phyloP scores from a whole-genome alignment of 768 basidiomycete species.

The Collybia mongolica region DNA sequence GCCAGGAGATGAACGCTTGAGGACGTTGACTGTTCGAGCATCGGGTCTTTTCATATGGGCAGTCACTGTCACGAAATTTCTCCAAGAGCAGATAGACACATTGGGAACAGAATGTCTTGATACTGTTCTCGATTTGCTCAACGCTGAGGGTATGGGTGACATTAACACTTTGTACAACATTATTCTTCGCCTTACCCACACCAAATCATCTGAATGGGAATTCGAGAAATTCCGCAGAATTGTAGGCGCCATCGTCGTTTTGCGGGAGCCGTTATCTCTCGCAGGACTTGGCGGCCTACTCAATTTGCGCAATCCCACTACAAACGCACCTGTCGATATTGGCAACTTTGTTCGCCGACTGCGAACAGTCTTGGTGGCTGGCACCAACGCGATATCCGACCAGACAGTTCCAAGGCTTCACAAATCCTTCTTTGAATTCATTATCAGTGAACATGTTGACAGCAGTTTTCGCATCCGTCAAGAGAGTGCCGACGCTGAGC shows the following conservation, averaged over 20 bases:
- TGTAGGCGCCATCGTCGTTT: constrained; percentile 13
- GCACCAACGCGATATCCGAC: constrained; percentile 7
- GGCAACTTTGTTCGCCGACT: constrained; percentile 12
- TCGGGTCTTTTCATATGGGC: constrained; percentile 20
- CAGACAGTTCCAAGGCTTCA: constrained; percentile 16
- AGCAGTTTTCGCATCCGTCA: constrained; percentile 2
- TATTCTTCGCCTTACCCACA: not conserved
- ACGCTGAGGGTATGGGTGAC: constrained; percentile 9
- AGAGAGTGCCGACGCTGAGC: constrained; percentile 3
- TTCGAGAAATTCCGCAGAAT: constrained; percentile 14
- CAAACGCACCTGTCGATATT: constrained; percentile 7
- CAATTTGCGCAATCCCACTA: constrained; percentile 4
- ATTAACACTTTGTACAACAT: constrained; percentile 11
- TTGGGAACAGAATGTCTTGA: constrained; percentile 11
- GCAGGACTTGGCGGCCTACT: constrained; percentile 8
- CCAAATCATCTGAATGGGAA: constrained; percentile 1
- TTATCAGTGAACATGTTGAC: constrained; percentile 3
- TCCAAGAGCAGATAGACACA: constrained; percentile 5
- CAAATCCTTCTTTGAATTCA: constrained; percentile 16
- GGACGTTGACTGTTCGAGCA: constrained; percentile 1
- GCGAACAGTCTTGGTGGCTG: constrained; percentile 14
- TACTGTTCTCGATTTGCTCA: constrained; percentile 7
- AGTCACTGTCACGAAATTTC: constrained; percentile 8
- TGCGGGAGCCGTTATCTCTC: constrained; percentile 11
- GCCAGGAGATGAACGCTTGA: constrained; percentile 10